Evolutionary conservation across 192 early-diverging fungal species (phyloP), one percentile per base, ranked within the genome.

Genomic region (Coemansia sp.): DNA sequence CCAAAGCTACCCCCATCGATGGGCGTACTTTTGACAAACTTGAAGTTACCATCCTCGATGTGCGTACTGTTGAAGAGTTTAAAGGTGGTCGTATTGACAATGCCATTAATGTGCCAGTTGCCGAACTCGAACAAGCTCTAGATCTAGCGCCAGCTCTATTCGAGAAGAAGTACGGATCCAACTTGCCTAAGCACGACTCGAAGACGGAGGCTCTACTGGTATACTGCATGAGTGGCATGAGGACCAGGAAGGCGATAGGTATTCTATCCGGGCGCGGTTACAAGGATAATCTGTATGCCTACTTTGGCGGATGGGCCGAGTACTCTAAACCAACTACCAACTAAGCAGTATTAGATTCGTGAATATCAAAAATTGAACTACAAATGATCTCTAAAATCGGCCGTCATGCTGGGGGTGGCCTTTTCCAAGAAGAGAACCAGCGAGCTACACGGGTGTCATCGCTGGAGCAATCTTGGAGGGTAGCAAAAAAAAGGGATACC

Each of bases 271-370:
- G 44, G 13, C 62, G 62, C 7, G 43, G 44, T 7, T 79, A 73
- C 49, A 43, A 35, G 6, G 49, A 69, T 14, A 74, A 79, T 23
- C 68, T 79, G 1, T 79, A 71, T 55, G 43, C 66, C 11, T 79
- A 79, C 19, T 32, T 19, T 3, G 72, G 72, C 14, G 77, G 77
- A 16, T 79, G 69, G 68, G 50, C 13, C 46, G 77, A 79, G 26
- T 72, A 58, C 43, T 47, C 55, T 19, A 16, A 19, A 2, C 53
- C 35, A 37, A 37, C 6, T 37, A 37, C 35, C 1, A 7, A 37
- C 35, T 37, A 37, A 37, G 35, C 23, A 28, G 26, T 28, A 28
- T 28, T 28, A 28, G 26, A 28, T 28, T 28, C 26, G 26, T 28
- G 26, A 28, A 28, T 28, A 28, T 28, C 26, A 28, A 28, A 28